Evolutionary conservation across 345 rosid species (phyloP), one percentile per base, ranked within the genome.

Genomic region (Lumnitzera littorea): DNA sequence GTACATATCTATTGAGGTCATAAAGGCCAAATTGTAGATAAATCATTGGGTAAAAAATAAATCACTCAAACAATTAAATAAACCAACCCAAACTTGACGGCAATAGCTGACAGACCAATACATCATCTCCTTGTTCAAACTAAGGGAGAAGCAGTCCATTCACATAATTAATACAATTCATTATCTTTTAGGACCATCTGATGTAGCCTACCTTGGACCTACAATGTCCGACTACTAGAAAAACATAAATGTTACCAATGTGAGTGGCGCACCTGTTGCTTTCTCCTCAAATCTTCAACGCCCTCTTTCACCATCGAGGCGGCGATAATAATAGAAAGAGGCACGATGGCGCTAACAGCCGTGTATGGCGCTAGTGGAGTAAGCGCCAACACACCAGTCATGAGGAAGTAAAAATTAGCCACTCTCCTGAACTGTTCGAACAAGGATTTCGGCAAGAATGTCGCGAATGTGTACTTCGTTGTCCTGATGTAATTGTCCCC

Each of bases 391-490:
- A 75, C 60, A 20, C 92, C 98, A 64, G 67, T 65, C 13, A 85
- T 71, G 71, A 92, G 69, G 76, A 92, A 92, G 66, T 50, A 92
- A 63, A 92, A 92, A 63, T 92, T 92, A n/a, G 98, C 98, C 0
- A 92, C 98, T 70, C 98, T 87, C 48, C 98, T 82, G 41, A 92
- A 92, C 80, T 92, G 98, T 75, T 92, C 96, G 73, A 92, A 92
- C 74, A 92, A 76, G 29, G 98, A 87, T 68, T 92, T 89, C 0
- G 98, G 98, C 53, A 89, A 74, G 78, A 92, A 89, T 60, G 85
- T 80, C 24, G 82, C 87, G 6, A 74, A 50, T 13, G 83, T 80
- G 49, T 89, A 92, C 67, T 92, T 89, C 0, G 98, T 85, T 10
- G 91, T 87, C 11, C 84, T 79, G 4, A 89, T 88, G 69, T 85